phyloP scores from a whole-genome alignment of 2,329 filamentous ascomycete genomes.

The Colletotrichum ledebouriae region DNA sequence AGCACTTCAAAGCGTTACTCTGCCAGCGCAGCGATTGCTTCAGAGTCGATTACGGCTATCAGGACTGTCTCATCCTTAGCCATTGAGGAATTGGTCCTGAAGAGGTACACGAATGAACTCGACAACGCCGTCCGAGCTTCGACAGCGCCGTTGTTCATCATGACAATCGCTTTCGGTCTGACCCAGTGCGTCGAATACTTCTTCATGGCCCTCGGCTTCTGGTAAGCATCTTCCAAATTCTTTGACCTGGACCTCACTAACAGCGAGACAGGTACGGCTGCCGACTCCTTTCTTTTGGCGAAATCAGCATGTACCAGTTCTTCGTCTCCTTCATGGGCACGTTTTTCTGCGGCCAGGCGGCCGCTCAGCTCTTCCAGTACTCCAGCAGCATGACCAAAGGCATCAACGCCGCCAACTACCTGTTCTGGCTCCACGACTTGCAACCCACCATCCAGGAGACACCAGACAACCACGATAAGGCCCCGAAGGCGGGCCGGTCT shows the following conservation, averaged over 20 bases:
- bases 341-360: constrained; percentile 60
- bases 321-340: constrained; percentile 66
- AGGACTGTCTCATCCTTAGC: constrained; percentile 58
- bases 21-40: constrained; percentile 57
- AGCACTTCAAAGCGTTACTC: constrained; percentile 52
- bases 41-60: constrained; percentile 57
- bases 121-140: constrained; percentile 49
- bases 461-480: constrained; percentile 53
- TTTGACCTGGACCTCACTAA: neutral
- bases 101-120: constrained; percentile 50
- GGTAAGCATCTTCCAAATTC: constrained; percentile 44
- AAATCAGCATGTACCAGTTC: constrained; percentile 58
- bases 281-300: constrained; percentile 52
- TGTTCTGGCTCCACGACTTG: constrained; percentile 61
- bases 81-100: constrained; percentile 53
- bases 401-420: constrained; percentile 62
- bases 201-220: constrained; percentile 58
- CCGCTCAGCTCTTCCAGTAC: constrained; percentile 59
- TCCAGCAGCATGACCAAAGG: constrained; percentile 67
- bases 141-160: constrained; percentile 49
- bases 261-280: constrained; percentile 51
- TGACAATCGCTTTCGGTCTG: constrained; percentile 55
- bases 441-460: constrained; percentile 59
- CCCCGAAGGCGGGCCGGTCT: constrained; percentile 51
- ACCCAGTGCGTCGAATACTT: constrained; percentile 55